phyloP scores from a whole-genome alignment of 805 yeast genomes.

The Candida silvatica region DNA sequence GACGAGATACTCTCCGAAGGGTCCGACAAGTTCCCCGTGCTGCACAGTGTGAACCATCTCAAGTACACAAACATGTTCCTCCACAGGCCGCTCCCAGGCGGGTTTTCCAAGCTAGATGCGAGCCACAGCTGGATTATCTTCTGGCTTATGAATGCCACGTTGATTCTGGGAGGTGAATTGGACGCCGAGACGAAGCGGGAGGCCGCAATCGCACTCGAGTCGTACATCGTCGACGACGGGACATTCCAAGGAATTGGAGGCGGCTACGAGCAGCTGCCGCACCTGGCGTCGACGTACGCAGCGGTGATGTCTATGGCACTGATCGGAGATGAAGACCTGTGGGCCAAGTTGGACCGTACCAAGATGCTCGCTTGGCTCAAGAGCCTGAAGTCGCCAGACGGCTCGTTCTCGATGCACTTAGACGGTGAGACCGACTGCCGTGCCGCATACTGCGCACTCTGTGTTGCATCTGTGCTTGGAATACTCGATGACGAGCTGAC shows the following conservation, averaged over 20 bases:
- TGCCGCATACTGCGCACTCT: slow-evolving; percentile 81
- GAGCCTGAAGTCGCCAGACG: slow-evolving; percentile 54
- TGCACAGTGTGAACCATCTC: slow-evolving; percentile 30
- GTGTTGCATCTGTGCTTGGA: slow-evolving; percentile 56
- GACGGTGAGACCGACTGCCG: slow-evolving; percentile 84
- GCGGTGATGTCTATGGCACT: slow-evolving; percentile 54
- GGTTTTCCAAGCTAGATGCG: slow-evolving; percentile 61
- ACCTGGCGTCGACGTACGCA: slow-evolving; percentile 80
- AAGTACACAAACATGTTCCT: slow-evolving; percentile 34
- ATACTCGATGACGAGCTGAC: slow-evolving; percentile 54
- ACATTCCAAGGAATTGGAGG: slow-evolving; percentile 63
- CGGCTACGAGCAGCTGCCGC: slow-evolving; percentile 75
- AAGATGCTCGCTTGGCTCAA: slow-evolving; percentile 57
- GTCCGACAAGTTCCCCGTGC: slow-evolving; percentile 20
- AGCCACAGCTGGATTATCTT: slow-evolving; percentile 88
- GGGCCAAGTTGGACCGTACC: slow-evolving; percentile 35
- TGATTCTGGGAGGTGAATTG: slow-evolving; percentile 29
- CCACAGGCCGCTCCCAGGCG: slow-evolving; percentile 37
- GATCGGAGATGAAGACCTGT: slow-evolving; percentile 31
- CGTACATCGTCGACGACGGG: slow-evolving; percentile 2
- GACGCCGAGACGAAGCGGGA: slow-evolving; percentile 6
- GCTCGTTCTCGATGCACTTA: slow-evolving; percentile 67
- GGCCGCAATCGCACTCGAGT: background rate
- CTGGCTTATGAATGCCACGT: slow-evolving; percentile 63
- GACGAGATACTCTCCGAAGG: slow-evolving; percentile 23